A percentile compares a stretch with the other conserved stretches of the same genome.
phyloP scores from a whole-genome alignment of 345 rosid species.

The Angophora floribunda region DNA sequence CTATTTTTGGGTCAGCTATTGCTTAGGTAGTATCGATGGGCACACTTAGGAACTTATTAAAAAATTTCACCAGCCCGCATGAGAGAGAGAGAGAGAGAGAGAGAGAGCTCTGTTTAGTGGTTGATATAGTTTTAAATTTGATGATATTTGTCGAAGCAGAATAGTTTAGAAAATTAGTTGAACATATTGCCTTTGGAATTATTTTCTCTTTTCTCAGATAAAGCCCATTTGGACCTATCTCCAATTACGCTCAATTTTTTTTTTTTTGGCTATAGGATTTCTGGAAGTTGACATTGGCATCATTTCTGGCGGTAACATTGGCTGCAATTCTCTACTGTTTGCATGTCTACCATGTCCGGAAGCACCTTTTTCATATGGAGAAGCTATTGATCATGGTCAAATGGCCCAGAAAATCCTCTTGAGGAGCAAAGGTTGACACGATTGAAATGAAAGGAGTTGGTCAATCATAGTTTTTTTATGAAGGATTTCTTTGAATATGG shows the following conservation, averaged over 20 bases:
- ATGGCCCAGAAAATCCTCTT: not conserved
- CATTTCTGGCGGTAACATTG: slow-evolving; percentile 32
- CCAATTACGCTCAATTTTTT: not conserved
- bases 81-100: not conserved
- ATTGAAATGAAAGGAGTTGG: not conserved
- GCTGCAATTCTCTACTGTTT: slow-evolving; percentile 55
- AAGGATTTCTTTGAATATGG: not conserved
- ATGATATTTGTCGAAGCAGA: not conserved
- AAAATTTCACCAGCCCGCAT: not conserved
- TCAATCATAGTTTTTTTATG: not conserved
- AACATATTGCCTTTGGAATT: not conserved
- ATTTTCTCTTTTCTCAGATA: not conserved
- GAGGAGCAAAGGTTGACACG: not conserved
- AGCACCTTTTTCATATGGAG: slow-evolving; percentile 59
- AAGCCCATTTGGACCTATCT: not conserved
- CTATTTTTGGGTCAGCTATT: not conserved
- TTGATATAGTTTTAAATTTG: not conserved
- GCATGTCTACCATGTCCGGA: slow-evolving; percentile 46
- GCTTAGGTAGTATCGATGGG: not conserved
- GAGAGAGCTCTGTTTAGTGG: not conserved
- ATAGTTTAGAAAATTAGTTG: not conserved
- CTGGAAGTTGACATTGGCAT: slow-evolving; percentile 67
- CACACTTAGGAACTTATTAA: not conserved
- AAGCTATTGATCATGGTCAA: slow-evolving; percentile 14
- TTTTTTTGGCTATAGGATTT: slow-evolving; percentile 38